phyloP scores from a whole-genome alignment of 352 stramenopile genomes.

The Halophytophthora batemanensis region DNA sequence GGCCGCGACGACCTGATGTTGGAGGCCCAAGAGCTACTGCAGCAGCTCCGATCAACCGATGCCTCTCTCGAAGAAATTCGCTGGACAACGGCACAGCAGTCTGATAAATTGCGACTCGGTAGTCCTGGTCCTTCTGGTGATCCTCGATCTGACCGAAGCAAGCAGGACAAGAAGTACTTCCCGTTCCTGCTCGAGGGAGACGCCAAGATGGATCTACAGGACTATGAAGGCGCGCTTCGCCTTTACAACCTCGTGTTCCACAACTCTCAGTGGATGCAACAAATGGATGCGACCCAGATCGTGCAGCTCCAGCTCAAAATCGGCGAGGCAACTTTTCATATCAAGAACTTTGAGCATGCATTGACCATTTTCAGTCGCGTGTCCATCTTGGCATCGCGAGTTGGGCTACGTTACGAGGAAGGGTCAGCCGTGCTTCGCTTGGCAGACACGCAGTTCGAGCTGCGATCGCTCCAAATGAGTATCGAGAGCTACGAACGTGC shows the following conservation, averaged over 20 bases:
- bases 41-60: constrained; percentile 41
- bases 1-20: constrained; percentile 46
- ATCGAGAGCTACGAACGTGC: constrained; percentile 59
- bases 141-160: constrained; percentile 3
- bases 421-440: constrained; percentile 28
- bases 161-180: constrained; percentile 39
- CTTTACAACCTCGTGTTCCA: constrained; percentile 42
- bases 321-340: constrained; percentile 26
- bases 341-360: constrained; percentile 56
- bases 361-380: constrained; percentile 45
- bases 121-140: background rate
- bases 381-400: constrained; percentile 31
- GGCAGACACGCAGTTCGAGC: constrained; percentile 32
- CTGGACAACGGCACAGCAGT: constrained; percentile 44
- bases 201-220: constrained; percentile 49
- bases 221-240: constrained; percentile 37
- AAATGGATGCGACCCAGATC: constrained; percentile 30
- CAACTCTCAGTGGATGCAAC: constrained; percentile 36
- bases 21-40: constrained; percentile 41
- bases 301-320: constrained; percentile 36
- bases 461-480: constrained; percentile 41
- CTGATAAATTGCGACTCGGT: background rate
- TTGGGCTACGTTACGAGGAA: constrained; percentile 29
- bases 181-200: constrained; percentile 52
- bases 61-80: constrained; percentile 29